These are phyloP conservation scores for Purpureocillium lavendulum DNA, from an alignment of 2,329 filamentous ascomycete genomes.

Conservation along the genomic window DNA sequence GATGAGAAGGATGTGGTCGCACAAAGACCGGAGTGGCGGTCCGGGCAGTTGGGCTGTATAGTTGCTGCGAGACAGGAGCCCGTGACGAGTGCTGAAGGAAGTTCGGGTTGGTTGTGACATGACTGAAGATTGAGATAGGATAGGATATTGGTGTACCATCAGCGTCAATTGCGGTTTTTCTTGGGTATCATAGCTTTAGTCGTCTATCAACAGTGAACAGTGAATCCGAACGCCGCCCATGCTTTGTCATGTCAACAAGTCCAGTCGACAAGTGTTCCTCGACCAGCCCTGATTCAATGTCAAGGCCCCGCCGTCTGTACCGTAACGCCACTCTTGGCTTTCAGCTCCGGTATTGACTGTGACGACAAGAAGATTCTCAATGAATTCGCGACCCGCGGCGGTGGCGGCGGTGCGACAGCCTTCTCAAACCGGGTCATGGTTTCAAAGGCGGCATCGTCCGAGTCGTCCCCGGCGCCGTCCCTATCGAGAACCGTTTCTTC, in stretches of 20 bases:
- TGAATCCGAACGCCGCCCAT: neutral
- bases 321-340: constrained; percentile 34
- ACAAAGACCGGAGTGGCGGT: neutral
- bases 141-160: constrained; percentile 3
- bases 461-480: constrained; percentile 13
- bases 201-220: neutral
- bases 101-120: too few species aligned
- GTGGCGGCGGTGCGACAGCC: constrained; percentile 38
- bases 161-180: constrained; percentile 1
- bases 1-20: neutral
- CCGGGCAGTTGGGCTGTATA: too few species aligned
- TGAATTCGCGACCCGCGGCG: constrained; percentile 38
- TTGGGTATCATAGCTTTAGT: constrained; percentile 7
- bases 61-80: too few species aligned
- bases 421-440: constrained; percentile 45
- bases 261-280: neutral
- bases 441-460: constrained; percentile 44
- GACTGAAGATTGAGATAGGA: too few species aligned
- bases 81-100: too few species aligned
- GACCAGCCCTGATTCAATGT: constrained; percentile 8
- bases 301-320: constrained; percentile 33
- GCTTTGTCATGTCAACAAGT: neutral
- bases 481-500: constrained; percentile 33
- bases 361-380: constrained; percentile 54
- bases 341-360: constrained; percentile 46